Base-by-base conservation (phyloP, 75 land plant species). In the Larix kaempferi region DNA sequence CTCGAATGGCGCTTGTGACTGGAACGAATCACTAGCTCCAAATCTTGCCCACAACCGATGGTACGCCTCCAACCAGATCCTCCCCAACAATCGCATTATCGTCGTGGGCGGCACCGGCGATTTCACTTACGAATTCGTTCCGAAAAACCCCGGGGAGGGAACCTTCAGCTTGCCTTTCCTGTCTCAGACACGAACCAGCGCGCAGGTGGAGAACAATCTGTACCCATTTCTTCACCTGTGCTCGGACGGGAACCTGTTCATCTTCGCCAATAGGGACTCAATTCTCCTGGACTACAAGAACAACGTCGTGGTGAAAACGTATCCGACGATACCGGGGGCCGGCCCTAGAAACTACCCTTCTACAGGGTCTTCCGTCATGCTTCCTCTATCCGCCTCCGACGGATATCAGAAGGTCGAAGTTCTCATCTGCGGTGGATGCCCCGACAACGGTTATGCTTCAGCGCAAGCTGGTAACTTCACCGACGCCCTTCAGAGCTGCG, bases 241-340 rank as follows among this genome's bases (percentile, higher is more conserved):
- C 71, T 66, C 85, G 4, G 88, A 85, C 57, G 88, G 90, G 4
- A 84, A 83, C 75, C 74, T 85, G 54, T 88, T 81, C 78, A 73
- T 89, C 75, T 89, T 89, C 75, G 89, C 91, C n/a, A 89, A 89
- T 73, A 76, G 78, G 16, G 85, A 87, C 75, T 89, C 91, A 22
- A 84, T 89, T 58, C 81, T 89, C 23, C 66, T 87, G 6, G 78
- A 89, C 77, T 89, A 89, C 82, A 74, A 74, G 56, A 63, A 44
- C 29, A 77, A 80, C 55, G 39, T 35, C 27, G 79, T 82, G 2
- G 74, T 90, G 19, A 60, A 19, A 33, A 6, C 60, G 25, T 33
- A 77, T 57, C 80, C 66, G 25, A 29, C 17, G 56, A 71, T 56
- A 23, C 62, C 10, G n/a, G 44, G 44, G 44, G 6, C 4, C 44